Base-by-base conservation (phyloP, 2,329 filamentous ascomycete genomes). In the Xylariaceae sp. region DNA sequence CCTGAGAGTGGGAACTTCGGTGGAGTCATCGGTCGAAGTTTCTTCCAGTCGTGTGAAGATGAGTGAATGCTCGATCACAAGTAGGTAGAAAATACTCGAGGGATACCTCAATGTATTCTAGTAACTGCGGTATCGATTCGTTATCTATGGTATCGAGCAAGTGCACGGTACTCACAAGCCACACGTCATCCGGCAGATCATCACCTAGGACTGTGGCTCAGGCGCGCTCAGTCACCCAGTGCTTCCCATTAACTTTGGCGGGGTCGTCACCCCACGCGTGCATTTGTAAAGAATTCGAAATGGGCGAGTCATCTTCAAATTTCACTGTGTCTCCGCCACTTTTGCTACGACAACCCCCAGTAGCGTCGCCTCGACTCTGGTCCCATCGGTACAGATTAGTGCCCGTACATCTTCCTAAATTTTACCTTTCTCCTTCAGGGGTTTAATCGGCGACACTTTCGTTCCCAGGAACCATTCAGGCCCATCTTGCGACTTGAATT, bases 201-300 rank as follows among this genome's bases (percentile, higher is more conserved):
- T 44, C 51, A 48, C 23, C 23, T 5, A 30, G 23, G 23, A 37
- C 15, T 51, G 61, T 62, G 61, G 61, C 61, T 61, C 23, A 58
- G 60, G 54, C 54, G 52, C 35, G 18, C 48, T 11, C 18, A 50
- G 18, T 10, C 13, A 35, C 35, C 4, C 18, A 45, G 23, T 4
- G 44, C 37, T 37, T 49, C 44, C 44, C 23, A 30, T 35, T 5
- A 57, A 48, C 62, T 66, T 61, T 63, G 61, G 64, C 59, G 62
- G 63, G 63, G 63, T 62, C 55, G 50, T 58, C 61, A 66, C 63
- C 64, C 64, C 64, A 66, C 64, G 37, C 37, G 64, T 57, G 30
- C 47, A 56, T 51, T 39, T 42, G 47, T 62, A 66, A 66, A 66
- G 64, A 66, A 64, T 66, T 64, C 64, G 56, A 64, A 63, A 62